Base-by-base conservation (phyloP, 169 alveolate species). In the Plasmodium coatneyi region DNA sequence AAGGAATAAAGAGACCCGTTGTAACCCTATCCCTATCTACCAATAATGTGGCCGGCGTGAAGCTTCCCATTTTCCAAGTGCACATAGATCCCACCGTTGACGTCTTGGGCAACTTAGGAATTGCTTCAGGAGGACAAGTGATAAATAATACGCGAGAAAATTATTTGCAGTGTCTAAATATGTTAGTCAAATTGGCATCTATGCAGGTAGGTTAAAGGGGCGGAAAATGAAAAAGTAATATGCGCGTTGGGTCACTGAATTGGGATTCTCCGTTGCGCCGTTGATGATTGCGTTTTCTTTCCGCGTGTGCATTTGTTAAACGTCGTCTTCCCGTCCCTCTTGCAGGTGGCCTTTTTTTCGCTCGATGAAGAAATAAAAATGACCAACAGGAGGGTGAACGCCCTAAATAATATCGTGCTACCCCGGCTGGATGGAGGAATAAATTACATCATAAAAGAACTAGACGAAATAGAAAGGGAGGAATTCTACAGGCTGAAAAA, bases 381-480 rank as follows among this genome's bases (percentile, higher is more conserved):
- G 96, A 98, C 99, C 34, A 98, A 98, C 96, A 93, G 99, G 95
- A 98, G 99, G 94, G 99, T 98, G 25, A 98, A 99, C 96, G 99
- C 99, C 66, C 96, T 99, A 39, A 99, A 99, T 93, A 98, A 98
- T 90, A 98, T 98, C 76, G 99, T 98, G 43, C 96, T 99, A 83
- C 99, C 99, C 25, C 94, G 98, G 78, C 95, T 98, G 49, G 98
- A 97, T 78, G 97, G 95, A 80, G 96, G 98, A 28, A 97, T 98
- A 84, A 97, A 95, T 81, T 98, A 98, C 95, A 99, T 99, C 72
- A 97, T 96, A 71, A 97, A 98, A 91, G 99, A 99, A 93, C 94
- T 98, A 25, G 99, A 98, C 81, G 99, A 99, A 95, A 97, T 96
- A 93, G 98, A 97, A 80, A 97, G 99, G 93, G 99, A 99, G 96